Base-by-base conservation (phyloP, 2,329 filamentous ascomycete species). In the Aureobasidium subglaciale region DNA sequence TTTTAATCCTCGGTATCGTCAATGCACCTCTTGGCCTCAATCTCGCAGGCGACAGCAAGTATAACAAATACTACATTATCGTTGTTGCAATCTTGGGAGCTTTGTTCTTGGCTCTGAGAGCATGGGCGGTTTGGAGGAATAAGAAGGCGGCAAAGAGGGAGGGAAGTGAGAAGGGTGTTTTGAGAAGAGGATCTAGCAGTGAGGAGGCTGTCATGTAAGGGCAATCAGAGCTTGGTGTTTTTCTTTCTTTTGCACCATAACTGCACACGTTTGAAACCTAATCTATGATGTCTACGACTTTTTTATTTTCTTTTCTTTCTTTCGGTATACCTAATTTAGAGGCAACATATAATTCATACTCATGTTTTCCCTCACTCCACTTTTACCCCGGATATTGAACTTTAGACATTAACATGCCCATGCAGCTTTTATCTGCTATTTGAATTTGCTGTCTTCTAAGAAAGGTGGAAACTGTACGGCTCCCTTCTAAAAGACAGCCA, bases 1-100 rank as follows among this genome's bases (percentile, higher is more conserved):
- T 81, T 32, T 72, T 85, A 18, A 64, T 76, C 9, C 62, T 82
- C 3, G 82, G 80, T 41, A 69, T 80, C 15, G 62, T 78, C 55
- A 84, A 85, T 59, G 79, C 73, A 20, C 82, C 83, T 59, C 67
- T 83, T 5, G 83, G 83, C 22, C 83, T 84, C 63, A 72, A 74
- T 0, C 77, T 84, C 52, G 80, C 82, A 2, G 68, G 76, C 13
- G 77, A 78, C 53, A 62, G 71, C n/a, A 67, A 65, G 59, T 75
- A 73, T 62, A 70, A 76, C 30, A 72, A 81, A n/a, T 71, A 75
- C 8, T 75, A 71, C 22, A 64, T 80, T 29, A 66, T 80, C 29
- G 66, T 80, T 45, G 67, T 77, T 42, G 48, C 77, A 34, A 65
- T 75, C 58, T 66, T 78, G 5, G 66, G 70, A 29, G 65, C 75